phyloP scores from a whole-genome alignment of 2,329 filamentous ascomycete genomes.

The Epichloe festucae region DNA sequence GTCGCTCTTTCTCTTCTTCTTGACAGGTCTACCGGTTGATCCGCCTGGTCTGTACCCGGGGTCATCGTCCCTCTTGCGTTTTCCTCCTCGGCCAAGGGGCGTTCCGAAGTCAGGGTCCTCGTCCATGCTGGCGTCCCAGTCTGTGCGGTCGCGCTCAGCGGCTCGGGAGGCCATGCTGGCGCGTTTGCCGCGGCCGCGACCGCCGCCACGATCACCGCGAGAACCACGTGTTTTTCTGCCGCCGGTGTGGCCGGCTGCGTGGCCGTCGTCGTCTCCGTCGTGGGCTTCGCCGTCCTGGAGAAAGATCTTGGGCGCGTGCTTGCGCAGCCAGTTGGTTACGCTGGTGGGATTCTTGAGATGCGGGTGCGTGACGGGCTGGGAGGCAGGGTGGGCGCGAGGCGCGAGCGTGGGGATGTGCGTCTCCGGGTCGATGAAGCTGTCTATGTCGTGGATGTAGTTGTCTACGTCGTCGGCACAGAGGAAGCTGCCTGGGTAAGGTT shows the following conservation, averaged over 20 bases:
- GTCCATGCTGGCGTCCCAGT: constrained; percentile 26
- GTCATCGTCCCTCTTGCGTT: constrained; percentile 48
- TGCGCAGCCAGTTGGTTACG: constrained; percentile 89
- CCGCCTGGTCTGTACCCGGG: constrained; percentile 46
- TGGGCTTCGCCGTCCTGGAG: constrained; percentile 51
- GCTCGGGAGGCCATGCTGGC: constrained; percentile 12
- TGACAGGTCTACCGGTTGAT: constrained; percentile 37
- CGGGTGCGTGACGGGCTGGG: constrained; percentile 25
- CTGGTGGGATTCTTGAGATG: constrained; percentile 63
- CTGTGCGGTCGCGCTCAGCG: constrained; percentile 12
- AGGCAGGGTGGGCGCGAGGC: constrained; percentile 29
- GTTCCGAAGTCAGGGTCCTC: constrained; percentile 23
- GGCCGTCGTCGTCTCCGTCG: constrained; percentile 27
- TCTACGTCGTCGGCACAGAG: constrained; percentile 59
- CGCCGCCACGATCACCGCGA: constrained; percentile 18
- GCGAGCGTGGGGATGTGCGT: constrained; percentile 37
- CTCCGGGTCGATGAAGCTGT: constrained; percentile 34
- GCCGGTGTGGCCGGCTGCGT: constrained; percentile 14
- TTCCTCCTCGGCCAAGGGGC: constrained; percentile 20
- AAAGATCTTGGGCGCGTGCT: constrained; percentile 74
- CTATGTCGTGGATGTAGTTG: constrained; percentile 56
- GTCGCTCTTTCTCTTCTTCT: constrained; percentile 48
- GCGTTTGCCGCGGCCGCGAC: constrained; percentile 24
- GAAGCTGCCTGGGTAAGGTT: constrained; percentile 49
- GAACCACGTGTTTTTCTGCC: constrained; percentile 20